Evolutionary conservation across 495 filamentous ascomycete genomes (phyloP).

Genomic region (Lophiotrema nucula): DNA sequence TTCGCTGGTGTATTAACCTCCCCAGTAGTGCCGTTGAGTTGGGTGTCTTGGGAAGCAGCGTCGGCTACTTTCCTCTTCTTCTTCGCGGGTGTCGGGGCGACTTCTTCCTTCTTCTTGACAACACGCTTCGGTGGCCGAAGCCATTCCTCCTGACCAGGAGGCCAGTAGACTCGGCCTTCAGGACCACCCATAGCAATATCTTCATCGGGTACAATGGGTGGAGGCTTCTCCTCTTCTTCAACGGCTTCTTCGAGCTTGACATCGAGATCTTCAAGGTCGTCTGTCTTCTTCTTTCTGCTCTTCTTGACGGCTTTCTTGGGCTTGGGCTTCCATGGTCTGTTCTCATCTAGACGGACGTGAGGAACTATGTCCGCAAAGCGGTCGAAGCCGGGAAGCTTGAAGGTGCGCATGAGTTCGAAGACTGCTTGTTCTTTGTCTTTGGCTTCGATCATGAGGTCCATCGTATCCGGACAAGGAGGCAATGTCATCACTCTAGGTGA

Average conservation of each 20-base stretch:
- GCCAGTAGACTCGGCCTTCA: constrained; percentile 89
- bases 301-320: constrained; percentile 43
- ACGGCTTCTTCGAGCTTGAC: constrained; percentile 44
- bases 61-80: constrained; percentile 32
- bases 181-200: constrained; percentile 87
- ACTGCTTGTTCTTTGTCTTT: constrained; percentile 98
- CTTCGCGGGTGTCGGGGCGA: constrained; percentile 28
- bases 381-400: constrained; percentile 75
- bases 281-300: constrained; percentile 46
- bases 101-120: constrained; percentile 57
- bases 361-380: constrained; percentile 76
- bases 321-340: constrained; percentile 55
- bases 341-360: constrained; percentile 74
- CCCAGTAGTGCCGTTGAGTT: constrained; percentile 4
- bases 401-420: constrained; percentile 87
- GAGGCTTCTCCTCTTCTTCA: constrained; percentile 30
- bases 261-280: constrained; percentile 52
- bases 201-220: constrained; percentile 55
- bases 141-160: constrained; percentile 85
- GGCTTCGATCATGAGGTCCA: constrained; percentile 98
- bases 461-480: constrained; percentile 75
- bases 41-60: background rate
- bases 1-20: constrained; percentile 12
- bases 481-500: constrained; percentile 71
- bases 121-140: constrained; percentile 73